Evolutionary conservation across 805 yeast genomes (phyloP), one percentile per base, ranked within the genome.

Genomic region (Saccharomycopsis capsularis): DNA sequence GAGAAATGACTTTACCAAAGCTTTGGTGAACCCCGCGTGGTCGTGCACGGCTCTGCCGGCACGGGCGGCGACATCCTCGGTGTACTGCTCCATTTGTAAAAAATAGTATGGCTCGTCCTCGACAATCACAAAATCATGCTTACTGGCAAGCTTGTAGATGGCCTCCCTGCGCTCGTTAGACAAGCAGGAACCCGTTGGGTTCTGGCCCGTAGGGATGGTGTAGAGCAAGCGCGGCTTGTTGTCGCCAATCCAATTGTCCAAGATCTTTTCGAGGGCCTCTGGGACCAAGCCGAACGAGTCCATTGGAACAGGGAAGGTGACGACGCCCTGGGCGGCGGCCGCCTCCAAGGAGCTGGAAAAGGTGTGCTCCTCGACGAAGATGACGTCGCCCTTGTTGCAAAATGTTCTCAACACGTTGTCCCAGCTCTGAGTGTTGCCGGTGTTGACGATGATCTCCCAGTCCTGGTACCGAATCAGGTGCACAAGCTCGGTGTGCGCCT

Each of bases 91-190:
- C 95, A 91, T 88, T 69, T 91, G 99, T 64, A 91, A 72, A 73
- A 88, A 91, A 73, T 87, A 91, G 79, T 91, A 91, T 48, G 99
- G 99, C 69, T 93, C 99, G 66, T 91, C 99, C 70, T 91, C 99
- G 46, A 91, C 65, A 57, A 91, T 82, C 48, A 91, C 60, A 63
- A 91, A 74, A 68, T 93, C 96, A 65, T 89, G 85, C 69, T 87
- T 82, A 62, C 78, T 81, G 32, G 95, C 91, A 54, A 91, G 63
- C 53, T 76, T 74, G 68, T 89, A 90, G 57, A 93, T 76, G 49
- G 74, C 78, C 54, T 68, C 64, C 69, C 96, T 85, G 70, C 98
- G 81, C 60, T 86, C 90, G 24, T 60, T 68, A 32, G 83, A 71
- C 59, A 93, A 71, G 22, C 88, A 85, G 3, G 95, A 81, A 35